Conservation (phyloP, 2,329 filamentous ascomycete species). For the Balansia obtecta region DNA sequence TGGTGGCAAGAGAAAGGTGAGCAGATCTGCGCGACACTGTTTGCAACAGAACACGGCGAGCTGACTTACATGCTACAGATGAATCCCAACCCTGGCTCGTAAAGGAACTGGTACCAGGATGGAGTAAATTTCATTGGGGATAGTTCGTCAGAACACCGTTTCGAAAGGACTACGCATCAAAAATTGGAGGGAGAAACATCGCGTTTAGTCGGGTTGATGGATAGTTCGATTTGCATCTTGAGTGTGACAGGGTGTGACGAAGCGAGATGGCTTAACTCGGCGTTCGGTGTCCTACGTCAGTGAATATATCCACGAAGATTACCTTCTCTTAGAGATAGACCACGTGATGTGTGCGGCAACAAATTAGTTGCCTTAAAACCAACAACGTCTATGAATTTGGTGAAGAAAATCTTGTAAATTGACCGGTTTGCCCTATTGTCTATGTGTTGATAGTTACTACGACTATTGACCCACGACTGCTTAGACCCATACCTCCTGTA, state of each 20-base stretch:
- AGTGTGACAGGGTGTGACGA: constrained; percentile 20
- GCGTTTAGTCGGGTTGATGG: constrained; percentile 23
- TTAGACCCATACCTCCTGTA: too few relatives aligned
- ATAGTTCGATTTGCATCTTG: constrained; percentile 19
- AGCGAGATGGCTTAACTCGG: constrained; percentile 24
- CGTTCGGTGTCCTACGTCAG: constrained; percentile 31
- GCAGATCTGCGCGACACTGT: constrained; percentile 10
- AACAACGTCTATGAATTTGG: too few relatives aligned
- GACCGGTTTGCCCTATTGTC: too few relatives aligned
- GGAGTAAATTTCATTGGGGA: constrained; percentile 18
- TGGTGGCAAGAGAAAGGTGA: constrained; percentile 95
- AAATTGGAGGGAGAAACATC: constrained; percentile 21
- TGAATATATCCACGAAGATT: constrained; percentile 18
- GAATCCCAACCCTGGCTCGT: constrained; percentile 75
- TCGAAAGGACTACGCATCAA: not conserved
- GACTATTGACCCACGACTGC: too few relatives aligned
- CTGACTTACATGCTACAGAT: constrained; percentile 40
- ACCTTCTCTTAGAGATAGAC: not conserved
- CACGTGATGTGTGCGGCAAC: not conserved
- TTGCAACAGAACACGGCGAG: not conserved
- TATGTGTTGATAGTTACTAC: too few relatives aligned
- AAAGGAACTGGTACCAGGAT: constrained; percentile 23
- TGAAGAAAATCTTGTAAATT: too few relatives aligned
- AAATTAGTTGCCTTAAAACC: not conserved
- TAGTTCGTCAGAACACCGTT: constrained; percentile 5